Evolutionary conservation across 2,329 filamentous ascomycete genomes (phyloP).

Genomic region (Verticillium albo-atrum): DNA sequence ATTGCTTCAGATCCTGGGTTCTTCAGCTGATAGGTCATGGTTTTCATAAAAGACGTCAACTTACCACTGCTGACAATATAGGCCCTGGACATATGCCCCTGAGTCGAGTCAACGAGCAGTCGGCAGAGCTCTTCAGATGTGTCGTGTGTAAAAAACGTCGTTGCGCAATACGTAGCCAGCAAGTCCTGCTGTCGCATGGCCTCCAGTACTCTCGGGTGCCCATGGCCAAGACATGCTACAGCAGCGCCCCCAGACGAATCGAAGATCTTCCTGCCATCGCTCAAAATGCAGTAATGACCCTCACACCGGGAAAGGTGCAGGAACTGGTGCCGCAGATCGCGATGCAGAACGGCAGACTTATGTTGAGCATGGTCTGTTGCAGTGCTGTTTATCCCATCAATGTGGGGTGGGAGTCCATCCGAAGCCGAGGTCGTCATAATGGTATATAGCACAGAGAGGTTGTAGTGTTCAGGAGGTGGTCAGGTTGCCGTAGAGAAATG

Average conservation of each 20-base stretch:
- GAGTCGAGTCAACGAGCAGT: conserved; percentile 32
- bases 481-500: neutral
- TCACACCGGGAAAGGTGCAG: neutral
- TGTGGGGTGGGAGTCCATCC: neutral
- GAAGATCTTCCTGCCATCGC: conserved; percentile 40
- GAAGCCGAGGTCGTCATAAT: neutral
- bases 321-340: neutral
- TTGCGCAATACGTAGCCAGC: conserved; percentile 42
- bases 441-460: neutral
- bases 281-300: neutral
- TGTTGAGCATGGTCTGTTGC: neutral
- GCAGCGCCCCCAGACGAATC: conserved; percentile 72
- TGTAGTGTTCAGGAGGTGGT: neutral
- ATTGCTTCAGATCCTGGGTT: conserved; percentile 46
- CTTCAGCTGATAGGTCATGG: neutral
- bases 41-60: neutral
- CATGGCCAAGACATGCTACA: conserved; percentile 67
- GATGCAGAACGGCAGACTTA: neutral
- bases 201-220: conserved; percentile 52
- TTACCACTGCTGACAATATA: conserved; percentile 24
- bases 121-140: conserved; percentile 34
- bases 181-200: conserved; percentile 58
- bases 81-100: conserved; percentile 28
- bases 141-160: conserved; percentile 39
- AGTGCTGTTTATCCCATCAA: neutral